Percentiles rank a stretch among this genome's conserved stretches.
phyloP scores from a whole-genome alignment of 495 filamentous ascomycete species.

The Aspergillus bertholletiae region DNA sequence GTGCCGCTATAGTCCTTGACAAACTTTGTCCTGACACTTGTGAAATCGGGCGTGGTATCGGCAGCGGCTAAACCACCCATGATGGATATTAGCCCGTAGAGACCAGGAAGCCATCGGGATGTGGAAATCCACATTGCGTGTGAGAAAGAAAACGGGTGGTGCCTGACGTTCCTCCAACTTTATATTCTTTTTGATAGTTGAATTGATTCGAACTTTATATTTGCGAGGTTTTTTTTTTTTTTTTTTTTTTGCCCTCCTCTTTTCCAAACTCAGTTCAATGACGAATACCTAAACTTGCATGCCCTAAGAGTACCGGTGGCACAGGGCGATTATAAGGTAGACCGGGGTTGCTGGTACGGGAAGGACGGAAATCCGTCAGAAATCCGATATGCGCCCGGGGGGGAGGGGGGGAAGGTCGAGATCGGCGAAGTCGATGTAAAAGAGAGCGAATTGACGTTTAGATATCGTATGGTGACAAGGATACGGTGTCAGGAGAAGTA shows the following conservation, averaged over 20 bases:
- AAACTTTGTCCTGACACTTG: conserved; percentile 38
- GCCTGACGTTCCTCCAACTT: neutral
- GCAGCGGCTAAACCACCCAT: conserved; percentile 8
- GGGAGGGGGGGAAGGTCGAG: neutral
- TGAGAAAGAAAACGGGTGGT: neutral
- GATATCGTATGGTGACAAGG: no score
- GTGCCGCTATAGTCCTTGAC: conserved; percentile 47
- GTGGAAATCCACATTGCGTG: conserved; percentile 13
- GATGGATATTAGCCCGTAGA: conserved; percentile 17
- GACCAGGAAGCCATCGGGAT: conserved; percentile 12
- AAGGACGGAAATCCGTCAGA: neutral
- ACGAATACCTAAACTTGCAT: neutral
- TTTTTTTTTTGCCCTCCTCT: neutral
- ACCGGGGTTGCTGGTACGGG: neutral
- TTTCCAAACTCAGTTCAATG: neutral
- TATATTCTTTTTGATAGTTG: neutral
- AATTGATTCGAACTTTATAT: no score
- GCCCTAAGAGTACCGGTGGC: neutral
- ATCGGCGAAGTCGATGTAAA: neutral
- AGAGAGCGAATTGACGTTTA: neutral
- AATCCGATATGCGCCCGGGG: neutral
- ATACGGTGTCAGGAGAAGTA: no score
- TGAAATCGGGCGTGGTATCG: conserved; percentile 32
- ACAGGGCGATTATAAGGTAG: neutral
- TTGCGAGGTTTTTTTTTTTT: neutral